phyloP scores from a whole-genome alignment of 2,329 filamentous ascomycete species.

The Paracoccidioides brasiliensis region DNA sequence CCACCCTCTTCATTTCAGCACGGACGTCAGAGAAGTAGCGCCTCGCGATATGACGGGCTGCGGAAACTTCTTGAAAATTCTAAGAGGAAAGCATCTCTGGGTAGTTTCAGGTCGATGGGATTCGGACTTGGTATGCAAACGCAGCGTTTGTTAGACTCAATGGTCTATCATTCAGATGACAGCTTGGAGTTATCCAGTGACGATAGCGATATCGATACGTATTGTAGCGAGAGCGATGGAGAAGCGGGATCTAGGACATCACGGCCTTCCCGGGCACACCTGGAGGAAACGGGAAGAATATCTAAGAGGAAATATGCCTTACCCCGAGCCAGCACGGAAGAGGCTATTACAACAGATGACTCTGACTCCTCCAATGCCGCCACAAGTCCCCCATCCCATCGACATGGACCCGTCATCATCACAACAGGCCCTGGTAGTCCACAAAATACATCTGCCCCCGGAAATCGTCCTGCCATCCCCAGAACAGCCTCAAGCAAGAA shows the following conservation, averaged over 20 bases:
- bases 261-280: neutral
- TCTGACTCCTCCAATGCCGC: neutral
- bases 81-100: conserved; percentile 38
- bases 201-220: conserved; percentile 31
- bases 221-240: conserved; percentile 25
- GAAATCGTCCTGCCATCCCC: conserved; percentile 16
- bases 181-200: conserved; percentile 31
- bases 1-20: conserved; percentile 42
- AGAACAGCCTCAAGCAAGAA: conserved; percentile 24
- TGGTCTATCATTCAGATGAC: conserved; percentile 40
- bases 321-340: neutral
- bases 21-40: conserved; percentile 29
- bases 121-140: conserved; percentile 63
- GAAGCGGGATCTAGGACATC: conserved; percentile 6
- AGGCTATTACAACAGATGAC: conserved; percentile 6
- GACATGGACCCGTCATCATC: conserved; percentile 4
- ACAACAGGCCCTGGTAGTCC: conserved; percentile 5
- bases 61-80: conserved; percentile 50
- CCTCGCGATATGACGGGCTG: conserved; percentile 45
- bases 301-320: neutral
- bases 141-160: conserved; percentile 52
- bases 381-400: neutral
- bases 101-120: conserved; percentile 40
- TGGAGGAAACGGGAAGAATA: neutral
- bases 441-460: conserved; percentile 9